These are phyloP conservation scores for Pseudonectria foliicola DNA, from an alignment of 2,329 filamentous ascomycete species.

Conservation along the genomic window DNA sequence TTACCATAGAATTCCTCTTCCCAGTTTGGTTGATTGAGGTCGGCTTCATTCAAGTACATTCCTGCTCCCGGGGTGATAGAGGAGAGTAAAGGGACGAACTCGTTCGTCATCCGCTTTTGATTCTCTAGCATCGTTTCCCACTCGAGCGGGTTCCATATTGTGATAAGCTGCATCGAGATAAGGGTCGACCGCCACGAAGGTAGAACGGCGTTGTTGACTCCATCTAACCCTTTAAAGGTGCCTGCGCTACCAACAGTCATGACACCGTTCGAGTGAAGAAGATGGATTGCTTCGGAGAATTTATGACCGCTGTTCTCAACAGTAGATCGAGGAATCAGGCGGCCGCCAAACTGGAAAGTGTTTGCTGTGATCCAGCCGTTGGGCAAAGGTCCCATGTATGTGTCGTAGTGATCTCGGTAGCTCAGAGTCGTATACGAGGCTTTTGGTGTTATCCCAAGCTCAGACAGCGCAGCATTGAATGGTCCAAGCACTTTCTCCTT, in stretches of 20 bases:
- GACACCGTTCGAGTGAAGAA: conserved; percentile 15
- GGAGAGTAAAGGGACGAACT: conserved; percentile 19
- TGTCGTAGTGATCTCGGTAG: conserved; percentile 36
- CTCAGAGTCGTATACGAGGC: conserved; percentile 16
- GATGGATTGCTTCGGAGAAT: conserved; percentile 6
- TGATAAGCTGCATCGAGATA: conserved; percentile 21
- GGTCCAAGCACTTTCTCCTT: conserved; percentile 31
- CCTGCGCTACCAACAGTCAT: conserved; percentile 23
- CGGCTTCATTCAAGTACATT: conserved; percentile 45
- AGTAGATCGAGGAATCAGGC: conserved; percentile 31
- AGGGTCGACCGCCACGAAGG: conserved; percentile 34
- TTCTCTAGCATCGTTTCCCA: conserved; percentile 23
- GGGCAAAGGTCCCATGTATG: conserved; percentile 34
- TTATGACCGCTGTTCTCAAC: conserved; percentile 16
- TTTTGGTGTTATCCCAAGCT: conserved; percentile 8
- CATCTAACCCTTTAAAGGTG: conserved; percentile 20
- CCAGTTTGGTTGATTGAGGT: conserved; percentile 37
- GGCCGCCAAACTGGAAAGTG: conserved; percentile 29
- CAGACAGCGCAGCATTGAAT: conserved; percentile 10
- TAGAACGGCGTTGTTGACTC: conserved; percentile 28
- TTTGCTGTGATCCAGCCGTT: conserved; percentile 26
- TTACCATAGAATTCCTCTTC: conserved; percentile 38
- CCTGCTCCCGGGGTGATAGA: conserved; percentile 34
- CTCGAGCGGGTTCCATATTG: conserved; percentile 20
- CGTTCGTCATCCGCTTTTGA: conserved; percentile 24